Evolutionary conservation across 225 moss, liverwort and hornwort species (phyloP), one percentile per base, ranked within the genome.

Genomic region (Anthoceros angustus): DNA sequence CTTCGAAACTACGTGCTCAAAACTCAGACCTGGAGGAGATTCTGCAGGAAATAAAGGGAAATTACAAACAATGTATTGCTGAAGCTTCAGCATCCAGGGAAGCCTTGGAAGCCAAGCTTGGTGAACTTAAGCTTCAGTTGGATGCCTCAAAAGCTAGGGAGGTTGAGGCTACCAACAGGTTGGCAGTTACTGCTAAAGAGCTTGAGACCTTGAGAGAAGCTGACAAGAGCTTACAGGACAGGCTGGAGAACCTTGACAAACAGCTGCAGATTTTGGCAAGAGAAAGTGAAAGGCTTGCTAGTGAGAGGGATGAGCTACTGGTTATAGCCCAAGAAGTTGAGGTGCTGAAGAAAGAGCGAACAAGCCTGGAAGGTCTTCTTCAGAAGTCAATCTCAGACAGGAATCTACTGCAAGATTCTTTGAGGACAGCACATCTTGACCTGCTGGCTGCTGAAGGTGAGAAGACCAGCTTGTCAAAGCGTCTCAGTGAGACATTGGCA

Each of bases 261-360:
- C 69, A 63, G 25, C 40, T 75, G 62, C 43, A 32, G 10, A 42
- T 66, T 70, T 43, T 70, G 60, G 15, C 66, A 25, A 65, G 39
- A 26, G 75, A 78, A 55, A 75, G 66, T 32, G 71, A 72, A n/a
- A 40, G 39, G 5, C 43, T 74, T 24, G 74, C 65, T 48, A 62
- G n/a, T 25, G 78, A 75, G 62, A 63, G 67, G 11, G 72, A 72
- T 41, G 71, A 74, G 23, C 71, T 78, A 40, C 65, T 62, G 43
- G 69, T 72, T 39, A 74, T 62, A 55, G 70, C 64, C 63, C 77
- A 80, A 71, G 80, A 80, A 72, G 72, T 72, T 11, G 80, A 80
- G 70, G 74, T 77, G 77, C 72, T 77, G 6, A 68, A 72, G 40
- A 60, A 64, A 26, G 80, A 80, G 68, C 66, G 77, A 40, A 76